phyloP scores from a whole-genome alignment of 805 yeast genomes.

The Millerago galiae region DNA sequence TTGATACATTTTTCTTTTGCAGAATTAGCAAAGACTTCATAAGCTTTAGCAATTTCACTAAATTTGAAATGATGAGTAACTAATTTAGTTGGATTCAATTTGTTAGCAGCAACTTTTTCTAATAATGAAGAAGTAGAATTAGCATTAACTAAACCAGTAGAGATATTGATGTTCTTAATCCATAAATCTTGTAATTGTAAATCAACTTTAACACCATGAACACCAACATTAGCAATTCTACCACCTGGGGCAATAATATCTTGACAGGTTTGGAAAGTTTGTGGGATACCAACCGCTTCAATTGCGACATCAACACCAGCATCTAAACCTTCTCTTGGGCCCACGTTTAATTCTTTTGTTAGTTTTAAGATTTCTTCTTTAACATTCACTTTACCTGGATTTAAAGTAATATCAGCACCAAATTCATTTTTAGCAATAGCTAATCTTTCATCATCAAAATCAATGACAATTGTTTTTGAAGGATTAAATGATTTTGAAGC shows the following conservation, averaged over 20 bases:
- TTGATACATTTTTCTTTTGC: slow-evolving; percentile 53
- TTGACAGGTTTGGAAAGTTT: slow-evolving; percentile 54
- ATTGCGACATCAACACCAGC: slow-evolving; percentile 55
- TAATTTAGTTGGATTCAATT: slow-evolving; percentile 41
- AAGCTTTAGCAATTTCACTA: slow-evolving; percentile 51
- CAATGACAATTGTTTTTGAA: slow-evolving; percentile 48
- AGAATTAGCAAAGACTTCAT: slow-evolving; percentile 50
- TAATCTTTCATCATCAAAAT: slow-evolving; percentile 52
- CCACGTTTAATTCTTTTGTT: slow-evolving; percentile 20
- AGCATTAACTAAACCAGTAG: slow-evolving; percentile 47
- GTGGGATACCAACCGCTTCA: slow-evolving; percentile 61
- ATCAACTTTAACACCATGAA: slow-evolving; percentile 38
- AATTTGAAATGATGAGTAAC: slow-evolving; percentile 55
- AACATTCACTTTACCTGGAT: slow-evolving; percentile 41
- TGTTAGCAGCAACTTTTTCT: slow-evolving; percentile 25
- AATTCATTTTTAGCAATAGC: slow-evolving; percentile 47
- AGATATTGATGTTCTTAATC: slow-evolving; percentile 37
- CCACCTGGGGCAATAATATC: slow-evolving; percentile 52
- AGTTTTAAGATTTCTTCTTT: slow-evolving; percentile 31
- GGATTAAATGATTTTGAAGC: slow-evolving; percentile 51
- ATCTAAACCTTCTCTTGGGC: slow-evolving; percentile 26
- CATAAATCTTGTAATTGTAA: slow-evolving; percentile 38
- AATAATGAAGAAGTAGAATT: slow-evolving; percentile 35
- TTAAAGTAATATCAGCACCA: slow-evolving; percentile 54
- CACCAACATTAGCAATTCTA: slow-evolving; percentile 60